Evolutionary conservation across 2,329 filamentous ascomycete genomes (phyloP).

Genomic region (Mycosphaerella sp.): DNA sequence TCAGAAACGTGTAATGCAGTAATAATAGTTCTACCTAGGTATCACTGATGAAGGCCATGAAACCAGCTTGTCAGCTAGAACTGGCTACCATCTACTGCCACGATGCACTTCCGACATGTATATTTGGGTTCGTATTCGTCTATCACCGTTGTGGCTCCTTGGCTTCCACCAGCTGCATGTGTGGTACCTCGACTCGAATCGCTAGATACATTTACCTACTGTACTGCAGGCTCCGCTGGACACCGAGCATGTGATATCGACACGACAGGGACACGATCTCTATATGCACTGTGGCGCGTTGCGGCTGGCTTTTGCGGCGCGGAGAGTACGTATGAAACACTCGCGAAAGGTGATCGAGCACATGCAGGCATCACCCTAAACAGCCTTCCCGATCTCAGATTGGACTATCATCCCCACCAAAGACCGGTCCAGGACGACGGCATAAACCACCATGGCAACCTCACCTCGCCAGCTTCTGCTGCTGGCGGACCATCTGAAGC

Average conservation of each 20-base stretch:
- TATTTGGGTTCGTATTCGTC: too few species aligned
- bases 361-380: conserved; percentile 7
- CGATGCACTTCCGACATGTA: too few species aligned
- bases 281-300: background rate
- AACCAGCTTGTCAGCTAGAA: too few species aligned
- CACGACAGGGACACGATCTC: background rate
- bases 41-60: too few species aligned
- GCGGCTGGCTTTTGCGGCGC: background rate
- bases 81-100: too few species aligned
- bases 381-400: conserved; percentile 1
- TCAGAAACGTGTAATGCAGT: too few species aligned
- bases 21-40: too few species aligned
- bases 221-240: background rate
- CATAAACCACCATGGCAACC: conserved; percentile 15
- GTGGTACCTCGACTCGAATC: background rate
- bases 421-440: background rate
- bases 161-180: too few species aligned
- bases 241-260: background rate
- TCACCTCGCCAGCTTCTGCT: conserved; percentile 71
- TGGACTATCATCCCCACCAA: background rate
- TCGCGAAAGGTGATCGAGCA: background rate
- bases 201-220: background rate
- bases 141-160: too few species aligned
- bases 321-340: background rate
- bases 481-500: conserved; percentile 92